Evolutionary conservation across 1,139 yeast genomes (phyloP).

Genomic region (Yamadazyma blattariae): DNA sequence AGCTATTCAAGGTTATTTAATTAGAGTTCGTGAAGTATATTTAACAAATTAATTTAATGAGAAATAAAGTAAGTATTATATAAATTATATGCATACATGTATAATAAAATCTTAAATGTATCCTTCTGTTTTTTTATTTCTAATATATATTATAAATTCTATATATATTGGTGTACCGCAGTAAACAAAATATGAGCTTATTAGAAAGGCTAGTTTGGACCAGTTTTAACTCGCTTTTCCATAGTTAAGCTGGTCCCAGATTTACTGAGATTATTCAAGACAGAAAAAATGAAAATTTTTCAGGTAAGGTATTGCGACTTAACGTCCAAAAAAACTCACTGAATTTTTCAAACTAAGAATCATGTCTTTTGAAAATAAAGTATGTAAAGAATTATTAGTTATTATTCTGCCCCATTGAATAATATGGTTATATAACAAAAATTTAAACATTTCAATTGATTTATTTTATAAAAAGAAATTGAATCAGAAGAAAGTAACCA

Average conservation of each 20-base stretch:
- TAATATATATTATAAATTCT: no score
- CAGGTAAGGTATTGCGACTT: slow-evolving; percentile 14
- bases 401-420: no score
- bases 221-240: not conserved
- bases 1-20: slow-evolving; percentile 63
- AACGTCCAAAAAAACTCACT: slow-evolving; percentile 7
- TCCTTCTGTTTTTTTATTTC: no score
- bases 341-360: slow-evolving; percentile 10
- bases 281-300: slow-evolving; percentile 12
- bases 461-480: no score
- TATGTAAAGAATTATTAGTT: slow-evolving; percentile 30
- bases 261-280: slow-evolving; percentile 4
- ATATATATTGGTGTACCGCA: no score
- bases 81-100: not conserved
- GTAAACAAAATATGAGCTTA: no score
- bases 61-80: no score
- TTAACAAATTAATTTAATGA: not conserved
- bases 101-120: not conserved
- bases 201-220: no score
- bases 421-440: no score
- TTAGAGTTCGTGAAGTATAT: slow-evolving; percentile 61
- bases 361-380: slow-evolving; percentile 53
- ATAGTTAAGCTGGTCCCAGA: slow-evolving; percentile 2
- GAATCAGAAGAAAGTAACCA: no score
- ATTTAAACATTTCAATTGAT: no score